Conservation (phyloP, 2,329 filamentous ascomycete genomes). For the Aureobasidium pullulans region DNA sequence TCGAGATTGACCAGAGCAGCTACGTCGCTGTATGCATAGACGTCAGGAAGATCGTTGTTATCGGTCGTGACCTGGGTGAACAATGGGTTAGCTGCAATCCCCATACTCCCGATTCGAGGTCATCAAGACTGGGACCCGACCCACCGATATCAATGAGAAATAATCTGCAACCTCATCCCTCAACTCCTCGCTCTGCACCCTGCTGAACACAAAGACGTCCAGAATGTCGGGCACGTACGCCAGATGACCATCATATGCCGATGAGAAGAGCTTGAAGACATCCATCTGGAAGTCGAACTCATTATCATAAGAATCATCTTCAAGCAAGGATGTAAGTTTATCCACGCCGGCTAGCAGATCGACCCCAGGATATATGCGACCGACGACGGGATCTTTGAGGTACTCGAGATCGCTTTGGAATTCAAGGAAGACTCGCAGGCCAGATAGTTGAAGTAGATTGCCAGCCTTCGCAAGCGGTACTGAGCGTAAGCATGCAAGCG, state of each 20-base stretch:
- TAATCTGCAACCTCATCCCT: not conserved
- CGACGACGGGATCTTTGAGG: constrained; percentile 27
- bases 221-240: constrained; percentile 31
- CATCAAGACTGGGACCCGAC: not conserved
- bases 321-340: constrained; percentile 26
- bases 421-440: constrained; percentile 29
- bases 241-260: constrained; percentile 37
- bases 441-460: constrained; percentile 27
- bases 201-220: constrained; percentile 30
- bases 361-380: constrained; percentile 30
- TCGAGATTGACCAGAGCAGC: not conserved
- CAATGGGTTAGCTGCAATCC: not conserved
- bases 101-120: too few relatives aligned
- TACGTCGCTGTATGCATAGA: constrained; percentile 30
- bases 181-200: not conserved
- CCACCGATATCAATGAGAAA: not conserved
- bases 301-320: constrained; percentile 25
- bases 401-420: constrained; percentile 35
- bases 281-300: constrained; percentile 36
- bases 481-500: constrained; percentile 26
- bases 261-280: constrained; percentile 28
- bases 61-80: constrained; percentile 27
- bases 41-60: constrained; percentile 29
- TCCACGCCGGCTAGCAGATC: constrained; percentile 33
- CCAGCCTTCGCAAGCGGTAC: constrained; percentile 31